A percentile compares a stretch with the other conserved stretches of the same genome.
Evolutionary conservation across 305 asterid genomes (phyloP).

Genomic region (Fraxinus platypoda): DNA sequence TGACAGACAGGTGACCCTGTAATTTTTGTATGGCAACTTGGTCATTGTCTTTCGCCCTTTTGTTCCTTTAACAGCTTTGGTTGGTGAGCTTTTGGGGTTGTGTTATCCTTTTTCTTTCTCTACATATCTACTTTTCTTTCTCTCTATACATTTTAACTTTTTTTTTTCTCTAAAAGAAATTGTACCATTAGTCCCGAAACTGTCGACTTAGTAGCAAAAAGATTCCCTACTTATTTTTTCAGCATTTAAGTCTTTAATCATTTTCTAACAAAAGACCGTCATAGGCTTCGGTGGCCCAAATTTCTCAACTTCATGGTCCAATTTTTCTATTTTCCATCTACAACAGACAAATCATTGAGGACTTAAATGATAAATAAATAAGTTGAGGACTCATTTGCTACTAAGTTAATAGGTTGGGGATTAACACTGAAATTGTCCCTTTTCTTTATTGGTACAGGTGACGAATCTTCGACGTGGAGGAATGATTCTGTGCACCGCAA

Average conservation of each 20-base stretch:
- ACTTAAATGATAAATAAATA: neutral
- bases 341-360: neutral
- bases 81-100: slow-evolving; percentile 9
- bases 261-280: neutral
- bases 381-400: neutral
- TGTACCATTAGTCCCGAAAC: neutral
- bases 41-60: slow-evolving; percentile 17
- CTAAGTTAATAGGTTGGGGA: neutral
- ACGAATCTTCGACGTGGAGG: slow-evolving; percentile 75
- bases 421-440: neutral
- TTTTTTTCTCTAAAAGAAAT: neutral
- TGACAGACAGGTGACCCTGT: slow-evolving; percentile 22
- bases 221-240: neutral
- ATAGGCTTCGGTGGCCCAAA: neutral
- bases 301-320: neutral
- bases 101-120: neutral
- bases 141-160: neutral
- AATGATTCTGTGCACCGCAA: slow-evolving; percentile 66
- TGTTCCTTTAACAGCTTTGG: slow-evolving; percentile 25
- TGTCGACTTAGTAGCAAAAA: neutral
- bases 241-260: neutral
- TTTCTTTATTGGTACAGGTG: slow-evolving; percentile 42
- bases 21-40: slow-evolving; percentile 16
- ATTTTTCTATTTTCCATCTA: neutral
- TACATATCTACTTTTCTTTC: neutral